Evolutionary conservation across 441 rosid species (phyloP).

Genomic region (Jatropha podagrica): DNA sequence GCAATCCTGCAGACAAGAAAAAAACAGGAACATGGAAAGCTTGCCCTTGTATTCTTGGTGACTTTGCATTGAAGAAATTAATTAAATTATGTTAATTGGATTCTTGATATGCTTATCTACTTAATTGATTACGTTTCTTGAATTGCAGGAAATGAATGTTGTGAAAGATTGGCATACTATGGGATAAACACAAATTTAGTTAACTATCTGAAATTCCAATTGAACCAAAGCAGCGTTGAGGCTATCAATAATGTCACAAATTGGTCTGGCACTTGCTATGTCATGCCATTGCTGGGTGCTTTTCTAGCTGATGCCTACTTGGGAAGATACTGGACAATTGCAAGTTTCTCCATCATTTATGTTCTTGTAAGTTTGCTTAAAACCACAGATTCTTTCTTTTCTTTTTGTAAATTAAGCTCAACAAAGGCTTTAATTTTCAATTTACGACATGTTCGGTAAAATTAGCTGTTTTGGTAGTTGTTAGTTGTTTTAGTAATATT

Average conservation of each 20-base stretch:
- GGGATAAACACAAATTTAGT: conserved; percentile 82
- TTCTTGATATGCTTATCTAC: not conserved
- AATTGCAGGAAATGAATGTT: conserved; percentile 60
- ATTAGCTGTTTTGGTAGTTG: not conserved
- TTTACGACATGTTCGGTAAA: not conserved
- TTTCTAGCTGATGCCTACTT: conserved; percentile 62
- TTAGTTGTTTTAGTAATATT: not conserved
- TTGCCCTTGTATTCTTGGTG: conserved; percentile 70
- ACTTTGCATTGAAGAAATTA: not conserved
- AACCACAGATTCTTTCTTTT: not conserved
- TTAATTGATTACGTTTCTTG: not conserved
- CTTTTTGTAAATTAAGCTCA: too few relatives aligned
- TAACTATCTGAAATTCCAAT: conserved; percentile 54
- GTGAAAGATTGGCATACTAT: conserved; percentile 77
- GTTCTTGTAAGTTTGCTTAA: conserved; percentile 39
- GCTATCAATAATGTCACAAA: conserved; percentile 63
- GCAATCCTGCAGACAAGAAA: conserved; percentile 55
- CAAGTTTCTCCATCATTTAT: conserved; percentile 61
- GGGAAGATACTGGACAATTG: conserved; percentile 85
- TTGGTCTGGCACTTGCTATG: conserved; percentile 67
- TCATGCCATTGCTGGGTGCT: conserved; percentile 56
- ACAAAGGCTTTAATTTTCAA: not conserved
- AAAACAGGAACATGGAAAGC: conserved; percentile 83
- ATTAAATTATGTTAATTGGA: not conserved
- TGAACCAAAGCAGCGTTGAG: conserved; percentile 46